phyloP scores from a whole-genome alignment of 2,329 filamentous ascomycete species.

The Fusarium continuum region DNA sequence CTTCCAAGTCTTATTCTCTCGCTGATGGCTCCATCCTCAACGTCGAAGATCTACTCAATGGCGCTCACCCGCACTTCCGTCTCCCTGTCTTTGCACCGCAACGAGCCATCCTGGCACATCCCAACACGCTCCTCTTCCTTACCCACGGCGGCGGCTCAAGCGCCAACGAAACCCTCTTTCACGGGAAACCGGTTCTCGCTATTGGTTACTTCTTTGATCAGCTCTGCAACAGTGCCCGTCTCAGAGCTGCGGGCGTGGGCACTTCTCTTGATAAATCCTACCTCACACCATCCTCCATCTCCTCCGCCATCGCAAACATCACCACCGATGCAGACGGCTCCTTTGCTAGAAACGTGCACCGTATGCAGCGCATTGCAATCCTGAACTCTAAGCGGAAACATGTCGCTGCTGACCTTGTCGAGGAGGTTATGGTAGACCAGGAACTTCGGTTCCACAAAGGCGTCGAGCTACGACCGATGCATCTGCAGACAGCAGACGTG shows the following conservation, averaged over 20 bases:
- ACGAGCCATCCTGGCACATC: slow-evolving; percentile 51
- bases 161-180: slow-evolving; percentile 53
- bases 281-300: slow-evolving; percentile 48
- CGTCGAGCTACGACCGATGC: slow-evolving; percentile 48
- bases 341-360: slow-evolving; percentile 46
- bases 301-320: slow-evolving; percentile 42
- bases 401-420: slow-evolving; percentile 52
- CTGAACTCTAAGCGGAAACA: slow-evolving; percentile 51
- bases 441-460: slow-evolving; percentile 37
- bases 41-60: slow-evolving; percentile 39
- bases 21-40: slow-evolving; percentile 18
- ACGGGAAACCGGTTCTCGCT: slow-evolving; percentile 49
- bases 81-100: slow-evolving; percentile 53
- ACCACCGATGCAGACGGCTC: slow-evolving; percentile 44
- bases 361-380: slow-evolving; percentile 52
- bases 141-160: slow-evolving; percentile 55
- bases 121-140: slow-evolving; percentile 48
- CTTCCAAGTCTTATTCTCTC: slow-evolving; percentile 13
- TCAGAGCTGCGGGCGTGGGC: slow-evolving; percentile 48
- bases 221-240: slow-evolving; percentile 49
- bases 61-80: slow-evolving; percentile 44
- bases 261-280: slow-evolving; percentile 49
- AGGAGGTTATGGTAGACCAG: slow-evolving; percentile 53
- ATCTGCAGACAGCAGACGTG: slow-evolving; percentile 55
- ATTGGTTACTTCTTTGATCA: slow-evolving; percentile 56